These are phyloP conservation scores for Francoa sonchifolia DNA, from an alignment of 441 rosid species.

Conservation along the genomic window DNA sequence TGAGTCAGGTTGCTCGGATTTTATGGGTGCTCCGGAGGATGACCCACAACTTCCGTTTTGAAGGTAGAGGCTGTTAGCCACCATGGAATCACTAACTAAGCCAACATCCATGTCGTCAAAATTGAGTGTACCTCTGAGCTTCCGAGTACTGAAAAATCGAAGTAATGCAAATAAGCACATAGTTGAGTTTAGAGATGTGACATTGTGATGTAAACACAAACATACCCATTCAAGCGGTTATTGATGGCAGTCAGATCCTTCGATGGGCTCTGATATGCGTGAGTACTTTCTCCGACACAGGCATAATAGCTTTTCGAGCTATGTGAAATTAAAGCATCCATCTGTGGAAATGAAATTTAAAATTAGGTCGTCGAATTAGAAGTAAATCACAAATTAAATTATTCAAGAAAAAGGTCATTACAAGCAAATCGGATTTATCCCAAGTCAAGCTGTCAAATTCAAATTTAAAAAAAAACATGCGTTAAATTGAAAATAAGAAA, in stretches of 20 bases:
- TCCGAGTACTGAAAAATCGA: background rate
- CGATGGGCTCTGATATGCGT: constrained; percentile 93
- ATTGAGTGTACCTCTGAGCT: constrained; percentile 4
- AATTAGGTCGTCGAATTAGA: no score
- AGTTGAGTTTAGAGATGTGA: background rate
- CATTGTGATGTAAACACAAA: background rate
- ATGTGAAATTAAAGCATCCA: constrained; percentile 86
- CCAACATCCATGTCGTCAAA: background rate
- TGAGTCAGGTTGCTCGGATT: constrained; percentile 46
- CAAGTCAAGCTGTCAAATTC: no score
- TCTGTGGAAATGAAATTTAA: constrained; percentile 28
- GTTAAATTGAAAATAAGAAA: no score
- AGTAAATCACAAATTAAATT: no score
- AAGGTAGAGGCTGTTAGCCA: constrained; percentile 45
- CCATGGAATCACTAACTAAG: constrained; percentile 6
- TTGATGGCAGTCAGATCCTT: constrained; percentile 84
- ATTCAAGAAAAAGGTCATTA: no score
- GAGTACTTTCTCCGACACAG: constrained; percentile 97
- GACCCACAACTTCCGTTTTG: constrained; percentile 52
- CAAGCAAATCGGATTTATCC: no score
- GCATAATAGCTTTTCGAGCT: constrained; percentile 84
- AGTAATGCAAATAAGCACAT: background rate
- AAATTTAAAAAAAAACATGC: no score
- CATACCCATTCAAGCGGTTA: constrained; percentile 71
- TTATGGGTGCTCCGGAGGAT: constrained; percentile 34